A percentile compares a stretch with the other conserved stretches of the same genome.
Evolutionary conservation across 345 rosid genomes (phyloP).

Genomic region (Boechera retrofracta): DNA sequence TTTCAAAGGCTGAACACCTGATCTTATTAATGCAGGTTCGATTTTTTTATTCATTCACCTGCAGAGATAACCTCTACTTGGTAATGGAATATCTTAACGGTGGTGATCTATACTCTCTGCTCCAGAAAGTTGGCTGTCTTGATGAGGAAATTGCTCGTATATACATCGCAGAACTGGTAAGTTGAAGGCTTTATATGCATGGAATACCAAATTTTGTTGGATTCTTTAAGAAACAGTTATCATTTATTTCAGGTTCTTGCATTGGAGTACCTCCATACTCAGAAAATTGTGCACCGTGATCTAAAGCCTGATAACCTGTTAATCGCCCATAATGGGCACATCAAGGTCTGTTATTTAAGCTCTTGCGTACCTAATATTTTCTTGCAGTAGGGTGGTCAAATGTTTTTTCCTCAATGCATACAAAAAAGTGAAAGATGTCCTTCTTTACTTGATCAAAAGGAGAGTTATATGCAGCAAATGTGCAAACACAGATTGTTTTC

Average conservation of each 20-base stretch:
- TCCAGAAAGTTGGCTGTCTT: slow-evolving; percentile 81
- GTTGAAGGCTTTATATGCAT: slow-evolving; percentile 40
- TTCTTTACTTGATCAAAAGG: slow-evolving; percentile 1
- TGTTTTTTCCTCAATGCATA: not conserved
- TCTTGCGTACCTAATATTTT: slow-evolving; percentile 19
- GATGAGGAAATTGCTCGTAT: slow-evolving; percentile 77
- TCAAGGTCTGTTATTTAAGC: slow-evolving; percentile 65
- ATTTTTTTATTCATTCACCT: slow-evolving; percentile 81
- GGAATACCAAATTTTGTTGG: slow-evolving; percentile 17
- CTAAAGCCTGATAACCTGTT: slow-evolving; percentile 83
- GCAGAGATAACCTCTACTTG: slow-evolving; percentile 87
- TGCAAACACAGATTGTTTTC: not conserved
- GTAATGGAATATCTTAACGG: slow-evolving; percentile 95
- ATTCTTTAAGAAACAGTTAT: slow-evolving; percentile 16
- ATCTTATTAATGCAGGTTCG: slow-evolving; percentile 67
- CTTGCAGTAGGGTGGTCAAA: slow-evolving; percentile 10
- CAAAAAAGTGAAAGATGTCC: not conserved
- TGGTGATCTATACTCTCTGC: slow-evolving; percentile 82
- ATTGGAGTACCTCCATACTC: slow-evolving; percentile 81
- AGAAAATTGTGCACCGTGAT: slow-evolving; percentile 82
- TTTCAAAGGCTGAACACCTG: slow-evolving; percentile 28
- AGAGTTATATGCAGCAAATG: slow-evolving; percentile 1
- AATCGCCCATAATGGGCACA: slow-evolving; percentile 85
- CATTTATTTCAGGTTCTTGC: slow-evolving; percentile 77
- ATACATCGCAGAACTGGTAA: slow-evolving; percentile 84